phyloP scores from a whole-genome alignment of 108 stramenopile genomes.

The Nitzschia sp. region DNA sequence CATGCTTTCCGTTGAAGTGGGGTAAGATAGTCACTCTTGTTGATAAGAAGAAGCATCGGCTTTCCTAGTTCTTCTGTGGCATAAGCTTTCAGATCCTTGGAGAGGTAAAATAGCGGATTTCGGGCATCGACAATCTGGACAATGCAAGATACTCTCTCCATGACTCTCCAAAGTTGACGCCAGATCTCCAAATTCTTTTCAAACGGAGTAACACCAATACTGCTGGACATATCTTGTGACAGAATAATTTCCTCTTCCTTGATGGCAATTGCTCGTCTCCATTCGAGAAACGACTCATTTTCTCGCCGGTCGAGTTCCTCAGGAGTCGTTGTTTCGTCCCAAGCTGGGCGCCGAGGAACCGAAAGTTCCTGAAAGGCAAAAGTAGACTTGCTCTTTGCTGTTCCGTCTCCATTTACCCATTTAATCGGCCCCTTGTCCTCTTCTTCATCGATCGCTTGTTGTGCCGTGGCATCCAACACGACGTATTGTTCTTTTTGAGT shows the following conservation, averaged over 20 bases:
- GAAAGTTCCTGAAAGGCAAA: constrained; percentile 90
- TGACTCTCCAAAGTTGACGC: constrained; percentile 98
- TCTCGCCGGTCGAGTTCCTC: constrained; percentile 88
- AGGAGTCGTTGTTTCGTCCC: constrained; percentile 89
- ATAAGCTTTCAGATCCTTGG: constrained; percentile 86
- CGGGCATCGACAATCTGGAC: constrained; percentile 97
- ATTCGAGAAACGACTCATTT: constrained; percentile 91
- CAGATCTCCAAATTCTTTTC: constrained; percentile 99
- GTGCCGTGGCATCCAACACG: constrained; percentile 58
- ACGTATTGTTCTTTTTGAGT: constrained; percentile 82
- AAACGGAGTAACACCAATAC: constrained; percentile 90
- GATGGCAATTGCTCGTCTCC: constrained; percentile 91
- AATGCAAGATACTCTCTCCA: constrained; percentile 92
- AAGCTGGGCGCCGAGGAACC: constrained; percentile 93
- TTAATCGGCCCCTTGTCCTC: constrained; percentile 1
- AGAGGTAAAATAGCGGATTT: constrained; percentile 95
- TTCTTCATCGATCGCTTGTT: constrained; percentile 28
- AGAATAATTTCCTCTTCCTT: constrained; percentile 79
- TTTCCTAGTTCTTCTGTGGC: constrained; percentile 84
- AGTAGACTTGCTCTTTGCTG: constrained; percentile 17
- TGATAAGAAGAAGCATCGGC: constrained; percentile 90
- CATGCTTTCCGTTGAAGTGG: constrained; percentile 82
- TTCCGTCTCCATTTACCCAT: constrained; percentile 19
- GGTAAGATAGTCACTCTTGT: constrained; percentile 97
- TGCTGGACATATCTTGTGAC: constrained; percentile 6